Percentiles rank a stretch among this genome's conserved stretches.
phyloP scores from a whole-genome alignment of 1,284 basidiomycete genomes.

The Flammula alnicola region DNA sequence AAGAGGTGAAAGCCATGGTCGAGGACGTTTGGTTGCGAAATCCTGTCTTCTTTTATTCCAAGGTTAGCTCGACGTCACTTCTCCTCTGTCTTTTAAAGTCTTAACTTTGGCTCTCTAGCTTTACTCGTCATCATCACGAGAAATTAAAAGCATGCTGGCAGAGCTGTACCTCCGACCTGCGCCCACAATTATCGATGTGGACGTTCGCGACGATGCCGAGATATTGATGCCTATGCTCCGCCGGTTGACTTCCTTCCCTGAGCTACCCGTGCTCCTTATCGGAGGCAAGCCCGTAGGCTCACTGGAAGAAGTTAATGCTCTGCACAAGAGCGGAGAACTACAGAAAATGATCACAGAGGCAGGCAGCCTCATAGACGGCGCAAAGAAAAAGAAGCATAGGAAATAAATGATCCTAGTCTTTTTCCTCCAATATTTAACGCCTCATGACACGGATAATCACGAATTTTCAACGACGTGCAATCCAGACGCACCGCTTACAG shows the following conservation, averaged over 20 bases:
- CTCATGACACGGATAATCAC: constrained; percentile 20
- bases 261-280: constrained; percentile 75
- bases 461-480: constrained; percentile 10
- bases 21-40: constrained; percentile 72
- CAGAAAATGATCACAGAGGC: constrained; percentile 53
- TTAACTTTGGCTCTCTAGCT: constrained; percentile 41
- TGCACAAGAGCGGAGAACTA: constrained; percentile 58
- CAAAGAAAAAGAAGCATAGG: constrained; percentile 58
- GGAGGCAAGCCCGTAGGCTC: constrained; percentile 65
- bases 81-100: constrained; percentile 1
- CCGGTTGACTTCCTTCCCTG: constrained; percentile 56
- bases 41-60: constrained; percentile 80
- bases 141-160: constrained; percentile 65
- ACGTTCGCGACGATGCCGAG: constrained; percentile 59
- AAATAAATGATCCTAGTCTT: constrained; percentile 29
- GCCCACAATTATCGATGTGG: constrained; percentile 77
- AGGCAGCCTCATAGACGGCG: constrained; percentile 61
- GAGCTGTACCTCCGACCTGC: constrained; percentile 66
- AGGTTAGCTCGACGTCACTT: constrained; percentile 54
- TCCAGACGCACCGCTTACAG: background rate
- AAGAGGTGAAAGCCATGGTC: constrained; percentile 61
- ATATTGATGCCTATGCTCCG: constrained; percentile 48
- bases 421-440: constrained; percentile 11
- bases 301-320: constrained; percentile 57
- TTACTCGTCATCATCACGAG: constrained; percentile 67